Evolutionary conservation across 2,329 filamentous ascomycete species (phyloP), one percentile per base, ranked within the genome.

Genomic region (Neofusicoccum kwambonambiense): DNA sequence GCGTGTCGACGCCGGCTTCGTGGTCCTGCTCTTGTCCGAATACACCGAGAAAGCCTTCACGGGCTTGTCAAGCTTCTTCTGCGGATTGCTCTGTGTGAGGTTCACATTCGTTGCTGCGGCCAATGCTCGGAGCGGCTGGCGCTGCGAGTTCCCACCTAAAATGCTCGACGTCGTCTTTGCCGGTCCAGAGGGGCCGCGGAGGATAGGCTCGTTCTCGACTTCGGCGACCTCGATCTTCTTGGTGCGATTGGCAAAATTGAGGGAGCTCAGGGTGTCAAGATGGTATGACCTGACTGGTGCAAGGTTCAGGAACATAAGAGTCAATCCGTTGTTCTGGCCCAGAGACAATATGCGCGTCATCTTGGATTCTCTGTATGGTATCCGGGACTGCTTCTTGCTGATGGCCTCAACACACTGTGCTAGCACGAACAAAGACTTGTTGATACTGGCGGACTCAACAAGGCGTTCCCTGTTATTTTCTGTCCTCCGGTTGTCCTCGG

Each of bases 331-430:
- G 79, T 98, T 97, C 79, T 97, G 94, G 2, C 94, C 94, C 8
- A 98, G 80, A 0, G 91, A 94, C 31, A 98, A 79, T 64, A 98
- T 97, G 52, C 94, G 87, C 0, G 95, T 98, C 94, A 98, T 97
- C 82, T 98, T 97, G 62, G 91, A 95, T 75, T 97, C 94, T 64
- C 94, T 86, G 76, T 96, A 98, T 0, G 95, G 94, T 72, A 98
- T 94, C 39, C 94, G 87, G 70, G 78, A 76, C 66, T 88, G 86
- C 72, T 89, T 89, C 74, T 87, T 87, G 72, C 90, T 91, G 74
- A 98, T 98, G 64, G 94, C 94, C 75, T 98, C 94, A 62, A 98
- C 94, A 72, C 94, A 98, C 76, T 97, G 93, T 49, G 92, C 94
- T 56, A 98, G 81, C 17, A 97, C 93, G 72, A 98, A 98, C 6